phyloP scores from a whole-genome alignment of 176 grass and related monocot genomes.

The Carex kokanica region DNA sequence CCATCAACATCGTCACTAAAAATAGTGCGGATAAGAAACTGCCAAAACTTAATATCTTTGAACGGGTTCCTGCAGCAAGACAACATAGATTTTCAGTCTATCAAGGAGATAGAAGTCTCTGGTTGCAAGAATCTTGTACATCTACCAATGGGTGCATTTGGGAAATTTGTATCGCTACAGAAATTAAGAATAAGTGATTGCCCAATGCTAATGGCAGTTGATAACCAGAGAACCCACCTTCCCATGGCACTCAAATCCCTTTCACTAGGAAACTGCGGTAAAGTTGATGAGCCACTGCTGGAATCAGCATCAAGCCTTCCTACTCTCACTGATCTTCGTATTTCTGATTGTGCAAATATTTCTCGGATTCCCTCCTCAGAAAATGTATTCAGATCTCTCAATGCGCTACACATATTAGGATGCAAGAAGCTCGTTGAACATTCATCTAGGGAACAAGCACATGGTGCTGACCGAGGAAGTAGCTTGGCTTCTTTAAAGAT shows the following conservation, averaged over 20 bases:
- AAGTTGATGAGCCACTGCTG: constrained; percentile 15
- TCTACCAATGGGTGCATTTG: constrained; percentile 1
- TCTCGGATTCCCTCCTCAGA: constrained; percentile 25
- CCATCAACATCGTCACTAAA: no score
- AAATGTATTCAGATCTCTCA: no score
- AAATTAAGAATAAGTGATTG: constrained; percentile 19
- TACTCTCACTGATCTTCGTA: constrained; percentile 1
- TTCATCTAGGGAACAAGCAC: no score
- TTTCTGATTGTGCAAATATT: background rate
- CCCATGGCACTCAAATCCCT: background rate
- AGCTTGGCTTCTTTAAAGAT: no score
- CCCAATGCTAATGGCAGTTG: constrained; percentile 4
- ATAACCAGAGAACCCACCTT: background rate
- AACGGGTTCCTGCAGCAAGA: no score
- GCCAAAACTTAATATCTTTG: no score
- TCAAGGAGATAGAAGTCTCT: no score
- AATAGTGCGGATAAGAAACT: no score
- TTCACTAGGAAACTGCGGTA: background rate
- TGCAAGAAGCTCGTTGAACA: no score
- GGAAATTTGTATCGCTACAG: constrained; percentile 9
- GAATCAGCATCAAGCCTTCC: constrained; percentile 18
- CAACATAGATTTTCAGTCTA: no score
- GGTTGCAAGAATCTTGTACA: background rate
- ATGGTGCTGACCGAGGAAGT: no score
- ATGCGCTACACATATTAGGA: no score